phyloP scores from a whole-genome alignment of 768 basidiomycete species.

The Trametes gibbosa region DNA sequence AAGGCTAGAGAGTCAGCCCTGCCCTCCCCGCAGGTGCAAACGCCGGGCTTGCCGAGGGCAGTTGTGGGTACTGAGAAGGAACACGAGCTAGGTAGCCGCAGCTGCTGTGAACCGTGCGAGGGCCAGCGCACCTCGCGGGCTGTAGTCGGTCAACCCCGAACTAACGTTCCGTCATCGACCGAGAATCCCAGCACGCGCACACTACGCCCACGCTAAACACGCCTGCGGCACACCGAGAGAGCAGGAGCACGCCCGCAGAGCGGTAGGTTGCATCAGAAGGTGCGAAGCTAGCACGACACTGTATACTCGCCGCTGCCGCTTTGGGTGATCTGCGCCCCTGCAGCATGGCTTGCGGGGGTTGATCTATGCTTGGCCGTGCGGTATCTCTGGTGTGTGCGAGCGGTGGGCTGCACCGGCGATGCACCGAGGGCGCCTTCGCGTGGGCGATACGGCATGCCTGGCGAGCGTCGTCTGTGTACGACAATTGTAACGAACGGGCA shows the following conservation, averaged over 20 bases:
- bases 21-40: not conserved
- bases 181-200: not conserved
- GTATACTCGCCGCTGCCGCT: not conserved
- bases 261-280: conserved; percentile 14
- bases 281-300: not conserved
- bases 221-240: not conserved
- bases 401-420: not conserved
- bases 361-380: too few species aligned
- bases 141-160: not conserved
- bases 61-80: not conserved
- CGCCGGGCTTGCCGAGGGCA: not conserved
- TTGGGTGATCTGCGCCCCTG: not conserved
- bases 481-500: too few species aligned
- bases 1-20: too few species aligned
- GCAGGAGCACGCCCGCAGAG: not conserved
- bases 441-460: too few species aligned
- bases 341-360: not conserved
- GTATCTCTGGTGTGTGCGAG: not conserved
- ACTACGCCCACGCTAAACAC: conserved; percentile 8
- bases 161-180: not conserved
- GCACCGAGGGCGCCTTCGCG: too few species aligned
- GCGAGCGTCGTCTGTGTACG: too few species aligned
- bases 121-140: not conserved
- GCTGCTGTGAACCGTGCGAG: not conserved
- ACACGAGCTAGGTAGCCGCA: not conserved